Base-by-base conservation (phyloP, 1,139 yeast species). In the Zygoascus hellenicus region DNA sequence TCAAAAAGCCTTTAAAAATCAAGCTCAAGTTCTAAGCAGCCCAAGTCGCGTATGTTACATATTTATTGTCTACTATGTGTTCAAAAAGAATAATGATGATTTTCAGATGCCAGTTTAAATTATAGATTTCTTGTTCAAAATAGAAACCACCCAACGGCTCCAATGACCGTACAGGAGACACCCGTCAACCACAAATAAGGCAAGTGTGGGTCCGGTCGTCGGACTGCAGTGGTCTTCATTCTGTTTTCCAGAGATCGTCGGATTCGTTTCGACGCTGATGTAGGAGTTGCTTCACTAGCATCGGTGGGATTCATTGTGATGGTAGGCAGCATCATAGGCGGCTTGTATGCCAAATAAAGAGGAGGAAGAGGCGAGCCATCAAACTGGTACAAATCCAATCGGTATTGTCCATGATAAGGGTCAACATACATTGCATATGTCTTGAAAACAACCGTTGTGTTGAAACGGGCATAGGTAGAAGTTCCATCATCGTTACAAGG, bases 291-390 rank as follows among this genome's bases (percentile, higher is more conserved):
- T 13, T 71, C 56, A 29, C 74, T 66, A 42, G 68, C 61, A 42
- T 73, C 72, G 2, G 96, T 87, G 28, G 97, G 97, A 65, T 89
- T 90, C 74, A 92, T 72, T 1, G 97, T 90, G 48, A 67, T 69
- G 1, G 98, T 92, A 17, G 98, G 98, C 54, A 92, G 77, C 98
- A 92, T 92, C 77, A 84, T 74, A 15, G 98, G 95, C 7, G 98
- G 98, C 61, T 77, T 78, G 71, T 90, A 92, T 2, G 94, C 96
- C 67, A 92, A 75, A 65, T 87, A 92, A 58, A 92, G 68, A 0
- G 98, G 97, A 57, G 88, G 94, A 75, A 85, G 69, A 48, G 79
- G 79, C 16, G 86, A 67, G 16, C 97, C 97, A 64, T 89, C 96
- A 58, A 78, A 83, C 68, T 83, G 81, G 68, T 76, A 84, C 53